These are phyloP conservation scores for Sarocladiaceae sp. DNA, from an alignment of 2,329 filamentous ascomycete genomes.

Conservation along the genomic window DNA sequence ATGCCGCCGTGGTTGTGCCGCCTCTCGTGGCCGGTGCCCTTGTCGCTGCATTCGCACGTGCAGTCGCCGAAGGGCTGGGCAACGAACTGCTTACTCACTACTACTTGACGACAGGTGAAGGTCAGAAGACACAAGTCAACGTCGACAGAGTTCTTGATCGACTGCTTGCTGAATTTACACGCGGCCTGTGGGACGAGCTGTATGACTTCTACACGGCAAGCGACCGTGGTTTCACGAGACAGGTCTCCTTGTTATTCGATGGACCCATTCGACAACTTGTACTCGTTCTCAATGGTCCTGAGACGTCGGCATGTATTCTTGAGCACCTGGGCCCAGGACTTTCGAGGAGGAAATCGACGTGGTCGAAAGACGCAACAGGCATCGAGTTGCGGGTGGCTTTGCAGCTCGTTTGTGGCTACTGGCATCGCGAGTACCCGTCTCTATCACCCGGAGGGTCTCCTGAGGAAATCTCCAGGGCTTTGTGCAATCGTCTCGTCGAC, in stretches of 20 bases:
- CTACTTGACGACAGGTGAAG: conserved; percentile 20
- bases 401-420: conserved; percentile 29
- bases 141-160: conserved; percentile 30
- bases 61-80: conserved; percentile 26
- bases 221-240: conserved; percentile 20
- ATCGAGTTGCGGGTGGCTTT: conserved; percentile 28
- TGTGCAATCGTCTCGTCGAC: conserved; percentile 22
- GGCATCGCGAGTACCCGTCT: conserved; percentile 16
- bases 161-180: conserved; percentile 25
- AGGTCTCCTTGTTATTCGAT: conserved; percentile 28
- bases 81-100: conserved; percentile 32
- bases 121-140: conserved; percentile 26
- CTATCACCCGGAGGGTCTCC: conserved; percentile 20
- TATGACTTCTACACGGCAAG: conserved; percentile 26
- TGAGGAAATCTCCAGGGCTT: conserved; percentile 26
- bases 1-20: conserved; percentile 24
- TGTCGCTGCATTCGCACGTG: conserved; percentile 26
- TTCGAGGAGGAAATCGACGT: conserved; percentile 23
- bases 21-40: conserved; percentile 29
- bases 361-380: conserved; percentile 23
- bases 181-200: conserved; percentile 29
- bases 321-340: conserved; percentile 29
- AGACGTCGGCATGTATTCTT: conserved; percentile 26
- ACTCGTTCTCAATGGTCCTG: conserved; percentile 29
- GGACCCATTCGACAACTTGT: conserved; percentile 31